A percentile compares a stretch with the other conserved stretches of the same genome.
Evolutionary conservation across 768 basidiomycete genomes (phyloP).

Genomic region (Mycena belliarum): DNA sequence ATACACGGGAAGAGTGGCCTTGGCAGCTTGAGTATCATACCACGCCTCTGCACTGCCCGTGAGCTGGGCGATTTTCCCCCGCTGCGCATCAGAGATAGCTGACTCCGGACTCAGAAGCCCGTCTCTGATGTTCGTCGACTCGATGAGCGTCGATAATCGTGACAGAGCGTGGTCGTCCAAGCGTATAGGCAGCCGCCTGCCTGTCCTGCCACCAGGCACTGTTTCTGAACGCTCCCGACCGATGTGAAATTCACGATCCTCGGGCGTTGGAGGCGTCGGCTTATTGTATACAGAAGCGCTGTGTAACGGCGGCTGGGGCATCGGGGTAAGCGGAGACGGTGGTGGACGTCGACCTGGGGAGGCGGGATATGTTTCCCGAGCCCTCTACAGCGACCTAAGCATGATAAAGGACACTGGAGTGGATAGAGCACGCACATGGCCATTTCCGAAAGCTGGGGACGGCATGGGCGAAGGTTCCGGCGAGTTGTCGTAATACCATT

Average conservation of each 20-base stretch:
- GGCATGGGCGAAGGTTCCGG: constrained; percentile 17
- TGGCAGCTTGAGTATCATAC: constrained; percentile 37
- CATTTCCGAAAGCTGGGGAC: constrained; percentile 10
- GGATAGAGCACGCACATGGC: background rate
- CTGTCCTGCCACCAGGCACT: constrained; percentile 28
- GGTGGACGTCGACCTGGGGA: constrained; percentile 28
- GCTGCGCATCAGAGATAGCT: constrained; percentile 12
- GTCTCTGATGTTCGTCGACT: constrained; percentile 34
- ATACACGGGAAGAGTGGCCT: constrained; percentile 53
- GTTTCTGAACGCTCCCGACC: constrained; percentile 30
- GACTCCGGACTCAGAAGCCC: constrained; percentile 30
- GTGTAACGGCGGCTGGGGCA: constrained; percentile 37
- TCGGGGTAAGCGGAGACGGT: constrained; percentile 40
- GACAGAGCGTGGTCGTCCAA: constrained; percentile 39
- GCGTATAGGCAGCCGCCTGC: constrained; percentile 39
- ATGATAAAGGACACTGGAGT: constrained; percentile 4
- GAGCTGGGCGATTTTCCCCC: constrained; percentile 39
- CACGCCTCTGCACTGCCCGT: constrained; percentile 45
- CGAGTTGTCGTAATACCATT: constrained; percentile 29
- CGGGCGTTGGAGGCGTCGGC: constrained; percentile 35
- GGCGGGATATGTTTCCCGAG: constrained; percentile 5
- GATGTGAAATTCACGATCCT: constrained; percentile 14
- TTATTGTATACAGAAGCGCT: constrained; percentile 32
- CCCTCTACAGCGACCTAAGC: background rate
- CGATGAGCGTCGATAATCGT: constrained; percentile 39